Evolutionary conservation across 2,329 filamentous ascomycete genomes (phyloP).

Genomic region (Tolypocladium album): DNA sequence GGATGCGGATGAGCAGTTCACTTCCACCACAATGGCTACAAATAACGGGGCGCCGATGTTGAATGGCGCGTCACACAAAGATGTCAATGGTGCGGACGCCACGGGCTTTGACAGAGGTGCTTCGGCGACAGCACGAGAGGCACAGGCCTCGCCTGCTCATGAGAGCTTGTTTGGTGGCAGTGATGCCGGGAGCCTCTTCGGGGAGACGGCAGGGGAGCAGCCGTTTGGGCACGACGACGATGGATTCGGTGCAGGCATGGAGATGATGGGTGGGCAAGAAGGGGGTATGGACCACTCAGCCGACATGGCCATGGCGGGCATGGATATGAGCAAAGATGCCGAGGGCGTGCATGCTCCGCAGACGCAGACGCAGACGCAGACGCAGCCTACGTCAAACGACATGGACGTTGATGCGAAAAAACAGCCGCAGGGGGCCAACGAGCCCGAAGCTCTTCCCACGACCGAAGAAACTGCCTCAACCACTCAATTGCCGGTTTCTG

Average conservation of each 20-base stretch:
- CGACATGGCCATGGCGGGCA: slow-evolving; percentile 29
- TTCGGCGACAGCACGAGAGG: slow-evolving; percentile 33
- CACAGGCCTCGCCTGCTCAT: slow-evolving; percentile 57
- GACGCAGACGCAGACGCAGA: not conserved
- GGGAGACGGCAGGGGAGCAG: slow-evolving; percentile 51
- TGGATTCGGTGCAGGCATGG: slow-evolving; percentile 68
- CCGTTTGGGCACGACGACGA: slow-evolving; percentile 77
- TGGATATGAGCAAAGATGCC: slow-evolving; percentile 13
- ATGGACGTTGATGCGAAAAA: slow-evolving; percentile 7
- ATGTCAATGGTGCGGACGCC: slow-evolving; percentile 3
- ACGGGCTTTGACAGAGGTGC: slow-evolving; percentile 4
- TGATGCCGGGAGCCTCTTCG: slow-evolving; percentile 75
- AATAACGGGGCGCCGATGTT: slow-evolving; percentile 55
- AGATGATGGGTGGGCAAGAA: slow-evolving; percentile 32
- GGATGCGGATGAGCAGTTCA: slow-evolving; percentile 49
- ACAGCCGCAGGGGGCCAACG: not conserved
- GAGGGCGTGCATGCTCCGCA: slow-evolving; percentile 3
- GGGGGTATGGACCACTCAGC: slow-evolving; percentile 30
- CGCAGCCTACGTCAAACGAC: slow-evolving; percentile 1
- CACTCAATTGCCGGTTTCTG: not conserved
- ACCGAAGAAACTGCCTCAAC: not conserved
- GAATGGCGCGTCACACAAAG: slow-evolving; percentile 33
- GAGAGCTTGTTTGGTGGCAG: slow-evolving; percentile 76
- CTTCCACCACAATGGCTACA: slow-evolving; percentile 62
- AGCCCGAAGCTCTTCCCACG: not conserved